Evolutionary conservation across 2,329 filamentous ascomycete genomes (phyloP), one percentile per base, ranked within the genome.

Genomic region (Dendryphion nanum): DNA sequence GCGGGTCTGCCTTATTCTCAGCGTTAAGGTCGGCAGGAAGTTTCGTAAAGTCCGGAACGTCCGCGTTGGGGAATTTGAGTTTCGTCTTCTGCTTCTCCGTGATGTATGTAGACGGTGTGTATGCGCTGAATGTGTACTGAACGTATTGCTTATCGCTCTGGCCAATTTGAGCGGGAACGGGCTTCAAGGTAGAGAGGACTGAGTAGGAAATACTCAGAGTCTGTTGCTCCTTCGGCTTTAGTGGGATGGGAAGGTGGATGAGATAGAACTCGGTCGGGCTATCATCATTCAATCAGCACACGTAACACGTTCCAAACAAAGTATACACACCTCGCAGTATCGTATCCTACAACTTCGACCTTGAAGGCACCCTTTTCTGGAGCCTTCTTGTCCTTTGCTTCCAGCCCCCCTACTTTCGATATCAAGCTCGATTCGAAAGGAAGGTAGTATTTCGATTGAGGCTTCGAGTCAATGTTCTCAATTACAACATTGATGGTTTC

Each of bases 81-180:
- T 97, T 95, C 26, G 93, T 97, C 80, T 96, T 96, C 67, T 98
- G 93, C 73, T 95, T 95, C 57, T 79, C 67, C 12, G 89, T 96
- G 14, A 77, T 71, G 72, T 98, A 98, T 44, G 85, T 83, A 7
- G 88, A 94, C 13, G 83, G 84, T 32, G 77, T 79, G 69, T 95
- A 95, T 50, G 86, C 86, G 44, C 87, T 91, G 73, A 95, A 94
- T 39, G 81, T 76, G 73, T 94, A 89, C 40, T 80, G 76, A 37
- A 98, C 82, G 70, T 84, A 96, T 69, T 98, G 93, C 64, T 84
- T 81, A 35, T 89, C 89, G 31, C 82, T 77, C 67, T 98, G 93
- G n/a, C 77, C 73, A 61, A 98, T 91, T 37, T 81, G 71, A 3
- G 85, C 83, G 14, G 93, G 93, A 13, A 95, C 81, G 29, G 93